These are phyloP conservation scores for Alternaria hordeiaustralica DNA, from an alignment of 2,329 filamentous ascomycete species.

Conservation along the genomic window DNA sequence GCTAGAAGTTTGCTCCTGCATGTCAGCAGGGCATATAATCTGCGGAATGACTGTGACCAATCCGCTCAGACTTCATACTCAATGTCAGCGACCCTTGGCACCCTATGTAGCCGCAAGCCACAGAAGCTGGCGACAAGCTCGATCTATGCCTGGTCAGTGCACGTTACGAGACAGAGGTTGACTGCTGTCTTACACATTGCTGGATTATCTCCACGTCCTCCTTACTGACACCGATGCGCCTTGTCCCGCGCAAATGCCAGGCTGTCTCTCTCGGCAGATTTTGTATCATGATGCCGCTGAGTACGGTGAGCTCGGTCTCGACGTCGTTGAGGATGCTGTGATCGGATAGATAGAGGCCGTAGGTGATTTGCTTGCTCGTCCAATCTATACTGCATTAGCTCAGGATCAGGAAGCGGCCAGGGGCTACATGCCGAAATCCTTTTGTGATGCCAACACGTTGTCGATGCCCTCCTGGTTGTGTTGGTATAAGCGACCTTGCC, in stretches of 20 bases:
- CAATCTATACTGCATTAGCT: conserved; percentile 47
- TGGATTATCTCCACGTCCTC: conserved; percentile 54
- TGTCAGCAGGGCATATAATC: background rate
- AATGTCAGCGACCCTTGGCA: conserved; percentile 42
- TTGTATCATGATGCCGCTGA: conserved; percentile 65
- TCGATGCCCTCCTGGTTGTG: conserved; percentile 54
- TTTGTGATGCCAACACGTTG: conserved; percentile 52
- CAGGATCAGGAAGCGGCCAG: background rate
- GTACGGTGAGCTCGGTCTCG: conserved; percentile 63
- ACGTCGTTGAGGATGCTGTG: conserved; percentile 61
- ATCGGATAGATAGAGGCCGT: conserved; percentile 65
- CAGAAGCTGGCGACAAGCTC: conserved; percentile 41
- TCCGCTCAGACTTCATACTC: conserved; percentile 38
- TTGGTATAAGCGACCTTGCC: conserved; percentile 64
- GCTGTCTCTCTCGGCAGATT: conserved; percentile 60
- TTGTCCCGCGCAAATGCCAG: conserved; percentile 62
- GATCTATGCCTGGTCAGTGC: conserved; percentile 28
- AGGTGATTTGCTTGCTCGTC: conserved; percentile 63
- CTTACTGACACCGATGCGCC: conserved; percentile 56
- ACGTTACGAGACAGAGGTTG: background rate
- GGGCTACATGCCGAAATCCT: conserved; percentile 50
- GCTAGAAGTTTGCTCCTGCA: background rate
- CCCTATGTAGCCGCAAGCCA: conserved; percentile 31
- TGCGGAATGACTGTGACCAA: background rate
- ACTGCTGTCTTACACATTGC: conserved; percentile 45